phyloP scores from a whole-genome alignment of 495 filamentous ascomycete genomes.

The Penicillium crystallinum region DNA sequence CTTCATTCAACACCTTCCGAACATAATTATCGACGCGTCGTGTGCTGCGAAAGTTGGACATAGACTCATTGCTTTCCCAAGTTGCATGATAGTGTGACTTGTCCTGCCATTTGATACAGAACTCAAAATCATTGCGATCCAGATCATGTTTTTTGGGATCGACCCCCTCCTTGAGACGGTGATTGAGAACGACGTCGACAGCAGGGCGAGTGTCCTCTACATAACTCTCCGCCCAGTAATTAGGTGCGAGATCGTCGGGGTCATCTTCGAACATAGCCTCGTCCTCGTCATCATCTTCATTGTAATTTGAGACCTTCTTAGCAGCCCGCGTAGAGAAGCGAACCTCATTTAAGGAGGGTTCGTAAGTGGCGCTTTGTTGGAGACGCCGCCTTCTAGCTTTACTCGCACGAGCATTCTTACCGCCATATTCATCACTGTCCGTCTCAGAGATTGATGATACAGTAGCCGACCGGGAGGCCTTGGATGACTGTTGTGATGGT shows the following conservation, averaged over 20 bases:
- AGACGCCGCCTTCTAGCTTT: conserved; percentile 69
- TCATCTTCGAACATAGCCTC: conserved; percentile 70
- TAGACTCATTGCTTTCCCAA: conserved; percentile 74
- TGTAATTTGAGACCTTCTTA: conserved; percentile 79
- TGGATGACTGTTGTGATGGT: conserved; percentile 38
- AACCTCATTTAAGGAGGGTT: conserved; percentile 62
- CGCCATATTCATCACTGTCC: conserved; percentile 66
- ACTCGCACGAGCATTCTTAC: conserved; percentile 59
- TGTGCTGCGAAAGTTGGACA: conserved; percentile 65
- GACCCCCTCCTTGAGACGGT: conserved; percentile 67
- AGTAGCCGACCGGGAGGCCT: conserved; percentile 42
- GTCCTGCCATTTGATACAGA: conserved; percentile 95
- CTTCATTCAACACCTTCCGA: conserved; percentile 69
- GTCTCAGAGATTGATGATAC: conserved; percentile 39
- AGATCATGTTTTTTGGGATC: conserved; percentile 50
- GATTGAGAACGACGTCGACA: conserved; percentile 85
- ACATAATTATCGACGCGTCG: conserved; percentile 92
- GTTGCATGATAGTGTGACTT: conserved; percentile 92
- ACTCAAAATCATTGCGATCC: conserved; percentile 80
- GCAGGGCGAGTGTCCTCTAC: conserved; percentile 70
- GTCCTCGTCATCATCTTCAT: conserved; percentile 80
- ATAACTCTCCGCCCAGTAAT: conserved; percentile 56
- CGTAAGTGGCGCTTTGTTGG: conserved; percentile 54
- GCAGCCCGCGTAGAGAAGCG: conserved; percentile 88
- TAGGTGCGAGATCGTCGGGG: conserved; percentile 47